These are phyloP conservation scores for Solanum pinnatisectum DNA, from an alignment of 257 asterid species.

Conservation along the genomic window DNA sequence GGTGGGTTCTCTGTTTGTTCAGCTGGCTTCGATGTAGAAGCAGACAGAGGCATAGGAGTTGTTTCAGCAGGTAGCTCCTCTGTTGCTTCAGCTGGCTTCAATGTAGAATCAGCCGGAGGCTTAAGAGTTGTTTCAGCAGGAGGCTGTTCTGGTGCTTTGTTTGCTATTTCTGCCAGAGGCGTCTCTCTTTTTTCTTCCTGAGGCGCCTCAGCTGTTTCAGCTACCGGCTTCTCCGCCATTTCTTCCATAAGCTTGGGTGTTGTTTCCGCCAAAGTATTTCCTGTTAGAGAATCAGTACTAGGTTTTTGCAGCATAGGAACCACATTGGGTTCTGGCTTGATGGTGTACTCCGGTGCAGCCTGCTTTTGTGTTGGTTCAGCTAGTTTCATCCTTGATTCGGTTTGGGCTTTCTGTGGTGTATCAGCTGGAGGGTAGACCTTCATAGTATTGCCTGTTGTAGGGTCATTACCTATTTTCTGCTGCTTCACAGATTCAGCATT, in stretches of 20 bases:
- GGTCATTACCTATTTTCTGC: conserved; percentile 24
- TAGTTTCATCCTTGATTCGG: background rate
- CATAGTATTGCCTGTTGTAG: conserved; percentile 14
- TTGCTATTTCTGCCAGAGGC: background rate
- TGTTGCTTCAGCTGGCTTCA: background rate
- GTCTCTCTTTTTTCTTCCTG: background rate
- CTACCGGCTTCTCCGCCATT: background rate
- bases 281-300: conserved; percentile 10
- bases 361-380: background rate
- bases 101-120: background rate
- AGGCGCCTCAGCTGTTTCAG: background rate
- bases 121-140: background rate
- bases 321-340: background rate
- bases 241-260: conserved; percentile 5
- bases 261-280: background rate
- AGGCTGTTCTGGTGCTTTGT: background rate
- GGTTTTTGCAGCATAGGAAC: conserved; percentile 14
- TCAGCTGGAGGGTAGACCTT: conserved; percentile 14
- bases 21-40: background rate
- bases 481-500: conserved; percentile 23
- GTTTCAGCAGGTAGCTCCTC: background rate
- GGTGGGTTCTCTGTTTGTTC: background rate
- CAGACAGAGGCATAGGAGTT: background rate
- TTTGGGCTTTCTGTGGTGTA: conserved; percentile 3
- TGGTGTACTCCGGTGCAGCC: conserved; percentile 1